Evolutionary conservation across 2,329 filamentous ascomycete species (phyloP).

Genomic region (Aspergillus unguis): DNA sequence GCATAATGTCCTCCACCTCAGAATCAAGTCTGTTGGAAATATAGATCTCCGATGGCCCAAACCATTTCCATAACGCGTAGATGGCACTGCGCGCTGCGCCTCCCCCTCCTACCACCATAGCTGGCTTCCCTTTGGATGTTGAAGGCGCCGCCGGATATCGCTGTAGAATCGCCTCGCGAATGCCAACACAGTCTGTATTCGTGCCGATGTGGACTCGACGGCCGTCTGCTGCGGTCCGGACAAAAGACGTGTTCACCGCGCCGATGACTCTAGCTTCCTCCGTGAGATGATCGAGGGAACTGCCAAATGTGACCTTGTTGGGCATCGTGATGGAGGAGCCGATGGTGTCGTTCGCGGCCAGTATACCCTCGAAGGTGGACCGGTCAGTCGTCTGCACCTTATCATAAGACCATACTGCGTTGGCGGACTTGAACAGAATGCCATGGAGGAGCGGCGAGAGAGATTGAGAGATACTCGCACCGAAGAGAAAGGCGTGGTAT

Average conservation of each 20-base stretch:
- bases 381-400: neutral
- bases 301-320: neutral
- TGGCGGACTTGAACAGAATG: neutral
- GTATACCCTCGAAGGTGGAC: neutral
- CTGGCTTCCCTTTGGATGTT: neutral
- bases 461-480: neutral
- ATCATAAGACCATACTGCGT: neutral
- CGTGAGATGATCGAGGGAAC: neutral
- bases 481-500: neutral
- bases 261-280: neutral
- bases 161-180: neutral
- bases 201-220: neutral
- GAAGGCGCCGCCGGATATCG: neutral
- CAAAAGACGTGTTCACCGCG: neutral
- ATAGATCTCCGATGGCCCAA: neutral
- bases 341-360: neutral
- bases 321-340: neutral
- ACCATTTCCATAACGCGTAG: neutral
- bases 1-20: neutral
- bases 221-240: neutral
- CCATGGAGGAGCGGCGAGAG: neutral
- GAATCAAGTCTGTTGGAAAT: neutral
- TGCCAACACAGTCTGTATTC: neutral
- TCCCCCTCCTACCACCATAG: neutral
- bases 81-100: neutral